Conservation (phyloP, 2,329 filamentous ascomycete genomes). For the Domatiomyces globalis region DNA sequence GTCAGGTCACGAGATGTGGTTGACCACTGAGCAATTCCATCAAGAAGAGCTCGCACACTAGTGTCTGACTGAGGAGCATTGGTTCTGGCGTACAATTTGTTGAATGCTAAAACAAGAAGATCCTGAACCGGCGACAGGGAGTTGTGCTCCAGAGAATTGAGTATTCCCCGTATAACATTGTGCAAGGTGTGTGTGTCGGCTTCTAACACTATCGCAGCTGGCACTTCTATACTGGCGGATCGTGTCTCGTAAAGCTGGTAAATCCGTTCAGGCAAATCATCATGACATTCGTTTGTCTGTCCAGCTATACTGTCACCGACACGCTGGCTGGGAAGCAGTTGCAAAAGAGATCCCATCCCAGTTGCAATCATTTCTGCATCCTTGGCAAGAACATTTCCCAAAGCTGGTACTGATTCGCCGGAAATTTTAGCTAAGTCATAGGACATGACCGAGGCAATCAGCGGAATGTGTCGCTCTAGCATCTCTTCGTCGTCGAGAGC, state of each 20-base stretch:
- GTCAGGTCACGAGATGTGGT: neutral
- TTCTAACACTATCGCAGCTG: neutral
- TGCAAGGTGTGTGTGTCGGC: neutral
- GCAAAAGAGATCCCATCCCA: neutral
- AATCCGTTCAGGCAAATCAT: neutral
- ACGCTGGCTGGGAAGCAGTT: neutral
- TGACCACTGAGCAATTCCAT: neutral
- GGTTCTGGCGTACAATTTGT: neutral
- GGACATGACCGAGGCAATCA: conserved; percentile 13
- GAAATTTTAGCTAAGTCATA: neutral
- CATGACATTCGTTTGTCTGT: neutral
- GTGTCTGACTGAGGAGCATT: neutral
- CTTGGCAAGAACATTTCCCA: neutral
- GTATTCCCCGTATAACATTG: neutral
- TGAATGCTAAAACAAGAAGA: neutral
- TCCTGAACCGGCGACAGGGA: neutral
- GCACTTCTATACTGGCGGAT: neutral
- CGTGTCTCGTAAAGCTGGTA: neutral
- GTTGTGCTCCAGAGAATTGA: neutral
- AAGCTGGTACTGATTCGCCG: neutral
- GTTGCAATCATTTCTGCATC: neutral
- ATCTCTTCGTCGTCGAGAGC: conserved; percentile 93
- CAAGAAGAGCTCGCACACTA: neutral
- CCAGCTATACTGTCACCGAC: neutral
- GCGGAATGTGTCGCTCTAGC: conserved; percentile 25